These are phyloP conservation scores for Vitis vinifera DNA, from an alignment of 164 flowering plant genomes.

Conservation along the genomic window DNA sequence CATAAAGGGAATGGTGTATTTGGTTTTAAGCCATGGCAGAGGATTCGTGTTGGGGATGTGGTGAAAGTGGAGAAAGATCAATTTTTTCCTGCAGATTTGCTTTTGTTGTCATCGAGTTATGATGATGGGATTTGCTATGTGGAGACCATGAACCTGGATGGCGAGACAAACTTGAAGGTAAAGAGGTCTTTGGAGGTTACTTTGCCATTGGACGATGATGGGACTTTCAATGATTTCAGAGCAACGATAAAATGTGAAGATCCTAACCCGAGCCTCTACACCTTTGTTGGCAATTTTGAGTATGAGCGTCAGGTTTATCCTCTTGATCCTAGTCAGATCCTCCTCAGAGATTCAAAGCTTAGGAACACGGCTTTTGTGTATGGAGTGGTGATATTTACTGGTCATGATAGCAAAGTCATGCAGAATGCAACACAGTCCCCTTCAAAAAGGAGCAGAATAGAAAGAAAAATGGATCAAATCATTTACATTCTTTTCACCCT, in stretches of 20 bases:
- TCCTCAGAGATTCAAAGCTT: slow-evolving; percentile 87
- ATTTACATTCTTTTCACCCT: slow-evolving; percentile 72
- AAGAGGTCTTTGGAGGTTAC: slow-evolving; percentile 79
- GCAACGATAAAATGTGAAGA: slow-evolving; percentile 78
- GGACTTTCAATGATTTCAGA: slow-evolving; percentile 54
- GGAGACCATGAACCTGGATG: slow-evolving; percentile 95
- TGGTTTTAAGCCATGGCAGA: slow-evolving; percentile 62
- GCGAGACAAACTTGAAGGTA: slow-evolving; percentile 88
- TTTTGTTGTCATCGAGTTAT: slow-evolving; percentile 75
- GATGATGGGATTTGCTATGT: slow-evolving; percentile 95
- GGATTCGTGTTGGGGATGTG: slow-evolving; percentile 75
- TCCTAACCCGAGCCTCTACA: slow-evolving; percentile 83
- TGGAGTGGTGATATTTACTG: slow-evolving; percentile 85
- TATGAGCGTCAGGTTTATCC: slow-evolving; percentile 61
- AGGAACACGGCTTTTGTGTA: slow-evolving; percentile 72
- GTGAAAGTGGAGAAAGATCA: slow-evolving; percentile 86
- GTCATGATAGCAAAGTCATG: slow-evolving; percentile 89
- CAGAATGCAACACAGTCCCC: slow-evolving; percentile 87
- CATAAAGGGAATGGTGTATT: slow-evolving; percentile 67
- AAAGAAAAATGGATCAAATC: slow-evolving; percentile 75
- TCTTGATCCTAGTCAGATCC: slow-evolving; percentile 80
- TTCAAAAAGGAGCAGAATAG: slow-evolving; percentile 83
- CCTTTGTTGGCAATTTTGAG: slow-evolving; percentile 84
- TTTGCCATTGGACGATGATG: slow-evolving; percentile 53
- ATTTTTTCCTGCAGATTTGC: slow-evolving; percentile 86